Percentiles rank a stretch among this genome's conserved stretches.
phyloP scores from a whole-genome alignment of 2,329 filamentous ascomycete species.

The Orbilia ellipsospora region DNA sequence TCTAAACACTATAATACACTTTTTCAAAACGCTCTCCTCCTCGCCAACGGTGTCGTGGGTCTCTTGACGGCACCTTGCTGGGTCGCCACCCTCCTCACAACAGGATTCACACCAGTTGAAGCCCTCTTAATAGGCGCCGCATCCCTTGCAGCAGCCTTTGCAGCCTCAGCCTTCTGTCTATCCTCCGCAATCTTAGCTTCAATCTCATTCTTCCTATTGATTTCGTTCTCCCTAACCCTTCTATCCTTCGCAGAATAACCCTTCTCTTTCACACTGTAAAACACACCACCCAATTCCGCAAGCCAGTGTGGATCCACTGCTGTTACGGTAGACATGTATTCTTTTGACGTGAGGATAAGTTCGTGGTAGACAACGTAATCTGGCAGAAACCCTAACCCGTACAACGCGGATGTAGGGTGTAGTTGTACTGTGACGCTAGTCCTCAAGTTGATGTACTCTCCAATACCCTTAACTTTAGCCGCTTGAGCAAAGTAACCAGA shows the following conservation, averaged over 20 bases:
- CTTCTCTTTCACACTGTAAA: constrained; percentile 97
- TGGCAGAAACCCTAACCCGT: constrained; percentile 90
- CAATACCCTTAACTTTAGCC: constrained; percentile 92
- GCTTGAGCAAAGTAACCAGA: constrained; percentile 98
- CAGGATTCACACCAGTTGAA: constrained; percentile 58
- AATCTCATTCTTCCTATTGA: constrained; percentile 92
- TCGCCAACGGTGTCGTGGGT: constrained; percentile 57
- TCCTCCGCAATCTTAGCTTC: constrained; percentile 92
- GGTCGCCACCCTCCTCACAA: constrained; percentile 57
- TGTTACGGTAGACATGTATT: constrained; percentile 98
- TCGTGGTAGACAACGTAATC: constrained; percentile 99
- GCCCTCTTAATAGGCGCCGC: constrained; percentile 63
- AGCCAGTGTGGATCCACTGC: constrained; percentile 97
- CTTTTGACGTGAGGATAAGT: constrained; percentile 93
- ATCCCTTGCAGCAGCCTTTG: constrained; percentile 62
- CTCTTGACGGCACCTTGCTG: constrained; percentile 58
- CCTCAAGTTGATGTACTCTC: constrained; percentile 95
- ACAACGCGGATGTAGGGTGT: constrained; percentile 92
- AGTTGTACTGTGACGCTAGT: constrained; percentile 94
- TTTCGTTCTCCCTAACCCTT: constrained; percentile 87
- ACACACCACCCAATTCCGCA: constrained; percentile 93
- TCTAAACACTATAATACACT: constrained; percentile 14
- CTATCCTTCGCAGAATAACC: constrained; percentile 90
- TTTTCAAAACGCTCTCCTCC: constrained; percentile 58
- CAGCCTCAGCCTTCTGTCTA: constrained; percentile 74